phyloP scores from a whole-genome alignment of 352 stramenopile species.

The Pythium utonaiense region DNA sequence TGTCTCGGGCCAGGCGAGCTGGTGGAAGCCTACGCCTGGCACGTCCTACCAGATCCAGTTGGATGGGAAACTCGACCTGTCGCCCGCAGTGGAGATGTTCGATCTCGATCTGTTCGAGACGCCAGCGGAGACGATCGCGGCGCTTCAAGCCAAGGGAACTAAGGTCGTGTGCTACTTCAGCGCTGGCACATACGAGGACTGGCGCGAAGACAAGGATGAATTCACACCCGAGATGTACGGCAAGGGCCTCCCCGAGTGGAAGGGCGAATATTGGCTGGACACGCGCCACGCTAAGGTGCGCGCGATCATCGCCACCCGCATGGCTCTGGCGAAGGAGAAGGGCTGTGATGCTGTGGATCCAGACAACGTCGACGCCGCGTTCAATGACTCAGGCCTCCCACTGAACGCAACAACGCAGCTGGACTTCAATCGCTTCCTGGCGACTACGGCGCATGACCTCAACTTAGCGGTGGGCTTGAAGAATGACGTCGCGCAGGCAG shows the following conservation, averaged over 20 bases:
- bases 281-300: slow-evolving; percentile 30
- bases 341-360: slow-evolving; percentile 54
- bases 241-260: slow-evolving; percentile 28
- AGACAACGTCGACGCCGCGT: slow-evolving; percentile 52
- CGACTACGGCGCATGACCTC: slow-evolving; percentile 33
- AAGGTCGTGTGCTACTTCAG: slow-evolving; percentile 62
- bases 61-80: slow-evolving; percentile 27
- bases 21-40: slow-evolving; percentile 38
- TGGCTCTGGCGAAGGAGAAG: slow-evolving; percentile 41
- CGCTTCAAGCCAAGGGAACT: slow-evolving; percentile 25
- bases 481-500: slow-evolving; percentile 45
- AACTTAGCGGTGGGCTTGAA: slow-evolving; percentile 48
- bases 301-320: slow-evolving; percentile 38
- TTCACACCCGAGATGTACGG: slow-evolving; percentile 37
- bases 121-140: slow-evolving; percentile 24
- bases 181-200: slow-evolving; percentile 48
- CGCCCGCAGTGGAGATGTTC: slow-evolving; percentile 33
- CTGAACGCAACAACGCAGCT: slow-evolving; percentile 38
- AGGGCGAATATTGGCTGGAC: slow-evolving; percentile 39
- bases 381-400: slow-evolving; percentile 33
- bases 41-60: slow-evolving; percentile 43
- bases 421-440: slow-evolving; percentile 48
- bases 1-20: slow-evolving; percentile 9
- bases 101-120: slow-evolving; percentile 43
- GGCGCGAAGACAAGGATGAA: slow-evolving; percentile 37